phyloP scores from a whole-genome alignment of 495 filamentous ascomycete species.

The Podospora bellae-mahoneyi region DNA sequence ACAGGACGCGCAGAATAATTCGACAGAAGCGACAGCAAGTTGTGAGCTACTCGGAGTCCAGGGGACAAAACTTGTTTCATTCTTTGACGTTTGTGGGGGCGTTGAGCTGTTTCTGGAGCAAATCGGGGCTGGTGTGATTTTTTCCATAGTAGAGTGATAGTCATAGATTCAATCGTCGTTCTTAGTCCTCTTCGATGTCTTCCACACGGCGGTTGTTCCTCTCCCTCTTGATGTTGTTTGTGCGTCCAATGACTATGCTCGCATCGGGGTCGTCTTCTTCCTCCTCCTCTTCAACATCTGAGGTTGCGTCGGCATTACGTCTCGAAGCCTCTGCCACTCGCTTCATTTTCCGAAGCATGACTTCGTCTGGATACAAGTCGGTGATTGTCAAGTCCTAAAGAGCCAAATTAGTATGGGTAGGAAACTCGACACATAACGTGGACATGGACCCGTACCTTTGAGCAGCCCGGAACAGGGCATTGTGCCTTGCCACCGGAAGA shows the following conservation, averaged over 20 bases:
- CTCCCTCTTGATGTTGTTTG: conserved; percentile 29
- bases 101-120: not conserved
- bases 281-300: conserved; percentile 27
- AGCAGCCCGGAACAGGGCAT: conserved; percentile 42
- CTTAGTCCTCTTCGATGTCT: conserved; percentile 23
- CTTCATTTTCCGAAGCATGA: conserved; percentile 42
- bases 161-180: conserved; percentile 5
- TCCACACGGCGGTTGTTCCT: conserved; percentile 5
- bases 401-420: not conserved
- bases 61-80: not conserved
- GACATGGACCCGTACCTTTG: conserved; percentile 32
- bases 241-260: conserved; percentile 25
- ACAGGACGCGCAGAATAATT: conserved; percentile 5
- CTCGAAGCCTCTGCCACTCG: conserved; percentile 34
- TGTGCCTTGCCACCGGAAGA: conserved; percentile 27
- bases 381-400: conserved; percentile 34
- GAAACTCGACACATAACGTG: not conserved
- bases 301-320: conserved; percentile 28
- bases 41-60: not conserved
- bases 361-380: conserved; percentile 43
- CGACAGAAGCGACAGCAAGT: conserved; percentile 1
- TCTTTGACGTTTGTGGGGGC: not conserved
- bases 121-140: not conserved
- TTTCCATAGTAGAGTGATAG: not conserved
- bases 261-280: conserved; percentile 22